phyloP scores from a whole-genome alignment of 768 basidiomycete species.

The Lactifluus piperatus region DNA sequence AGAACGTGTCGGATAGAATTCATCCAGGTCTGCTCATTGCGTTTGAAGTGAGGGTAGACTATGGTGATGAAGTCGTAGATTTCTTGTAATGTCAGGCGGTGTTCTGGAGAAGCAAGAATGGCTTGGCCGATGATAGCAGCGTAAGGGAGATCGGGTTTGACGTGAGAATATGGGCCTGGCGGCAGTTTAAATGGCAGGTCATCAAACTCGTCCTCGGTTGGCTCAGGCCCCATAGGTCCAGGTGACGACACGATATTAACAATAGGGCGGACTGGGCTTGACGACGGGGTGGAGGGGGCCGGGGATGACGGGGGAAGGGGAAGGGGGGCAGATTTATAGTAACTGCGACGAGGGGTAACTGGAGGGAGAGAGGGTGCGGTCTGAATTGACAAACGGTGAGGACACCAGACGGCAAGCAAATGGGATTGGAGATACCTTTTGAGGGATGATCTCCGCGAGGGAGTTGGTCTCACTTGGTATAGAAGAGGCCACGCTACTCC shows the following conservation, averaged over 20 bases:
- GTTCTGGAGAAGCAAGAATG: slow-evolving; percentile 73
- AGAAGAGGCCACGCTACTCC: slow-evolving; percentile 18
- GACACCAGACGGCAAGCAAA: slow-evolving; percentile 26
- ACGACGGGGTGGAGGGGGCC: slow-evolving; percentile 48
- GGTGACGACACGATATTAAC: slow-evolving; percentile 81
- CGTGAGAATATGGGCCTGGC: slow-evolving; percentile 69
- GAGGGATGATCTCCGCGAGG: slow-evolving; percentile 19
- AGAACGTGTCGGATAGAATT: slow-evolving; percentile 97
- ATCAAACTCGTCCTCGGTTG: slow-evolving; percentile 57
- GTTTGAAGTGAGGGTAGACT: slow-evolving; percentile 89
- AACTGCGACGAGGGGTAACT: slow-evolving; percentile 42
- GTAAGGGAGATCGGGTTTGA: slow-evolving; percentile 84
- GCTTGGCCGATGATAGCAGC: slow-evolving; percentile 96
- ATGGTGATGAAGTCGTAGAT: slow-evolving; percentile 96
- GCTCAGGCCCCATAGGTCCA: slow-evolving; percentile 61
- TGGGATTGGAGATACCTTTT: slow-evolving; percentile 24
- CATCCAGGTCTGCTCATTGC: slow-evolving; percentile 93
- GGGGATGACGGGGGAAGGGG: slow-evolving; percentile 58
- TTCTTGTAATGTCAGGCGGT: slow-evolving; percentile 85
- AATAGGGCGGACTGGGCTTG: slow-evolving; percentile 50
- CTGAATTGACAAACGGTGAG: slow-evolving; percentile 20
- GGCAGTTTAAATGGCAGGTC: slow-evolving; percentile 70
- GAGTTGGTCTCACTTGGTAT: slow-evolving; percentile 16
- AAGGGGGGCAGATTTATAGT: slow-evolving; percentile 36
- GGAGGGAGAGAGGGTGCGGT: slow-evolving; percentile 31